Conservation (phyloP, 257 asterid species). For the Capsicum rhomboideum region DNA sequence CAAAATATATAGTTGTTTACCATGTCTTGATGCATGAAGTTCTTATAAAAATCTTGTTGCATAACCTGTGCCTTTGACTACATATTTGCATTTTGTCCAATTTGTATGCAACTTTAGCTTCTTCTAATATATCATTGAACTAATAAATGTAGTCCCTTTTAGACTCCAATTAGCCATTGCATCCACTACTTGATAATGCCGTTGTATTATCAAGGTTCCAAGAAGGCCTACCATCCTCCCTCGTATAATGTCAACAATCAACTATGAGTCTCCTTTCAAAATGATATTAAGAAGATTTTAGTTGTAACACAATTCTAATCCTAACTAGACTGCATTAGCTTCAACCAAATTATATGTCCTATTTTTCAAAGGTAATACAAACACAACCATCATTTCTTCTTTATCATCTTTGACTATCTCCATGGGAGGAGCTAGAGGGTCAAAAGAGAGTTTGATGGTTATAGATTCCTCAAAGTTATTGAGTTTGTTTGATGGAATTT, state of each 20-base stretch:
- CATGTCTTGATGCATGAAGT: neutral
- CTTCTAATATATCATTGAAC: neutral
- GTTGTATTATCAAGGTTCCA: neutral
- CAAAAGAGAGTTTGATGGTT: no score
- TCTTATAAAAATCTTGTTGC: neutral
- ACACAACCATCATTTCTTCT: no score
- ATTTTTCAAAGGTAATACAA: no score
- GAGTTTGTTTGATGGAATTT: no score
- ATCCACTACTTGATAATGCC: neutral
- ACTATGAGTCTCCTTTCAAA: no score
- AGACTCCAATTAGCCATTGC: neutral
- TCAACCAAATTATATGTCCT: no score
- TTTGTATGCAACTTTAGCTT: neutral
- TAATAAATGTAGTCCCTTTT: neutral
- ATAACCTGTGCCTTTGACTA: neutral
- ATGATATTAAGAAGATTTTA: no score
- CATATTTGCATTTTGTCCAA: neutral
- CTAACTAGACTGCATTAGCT: no score
- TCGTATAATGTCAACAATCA: neutral
- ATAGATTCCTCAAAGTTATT: no score
- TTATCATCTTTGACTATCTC: no score
- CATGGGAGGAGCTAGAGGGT: no score
- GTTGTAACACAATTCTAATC: no score
- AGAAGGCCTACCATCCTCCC: neutral
- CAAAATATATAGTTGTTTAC: neutral